Conservation (phyloP, 768 basidiomycete genomes). For the Collybia sordida region DNA sequence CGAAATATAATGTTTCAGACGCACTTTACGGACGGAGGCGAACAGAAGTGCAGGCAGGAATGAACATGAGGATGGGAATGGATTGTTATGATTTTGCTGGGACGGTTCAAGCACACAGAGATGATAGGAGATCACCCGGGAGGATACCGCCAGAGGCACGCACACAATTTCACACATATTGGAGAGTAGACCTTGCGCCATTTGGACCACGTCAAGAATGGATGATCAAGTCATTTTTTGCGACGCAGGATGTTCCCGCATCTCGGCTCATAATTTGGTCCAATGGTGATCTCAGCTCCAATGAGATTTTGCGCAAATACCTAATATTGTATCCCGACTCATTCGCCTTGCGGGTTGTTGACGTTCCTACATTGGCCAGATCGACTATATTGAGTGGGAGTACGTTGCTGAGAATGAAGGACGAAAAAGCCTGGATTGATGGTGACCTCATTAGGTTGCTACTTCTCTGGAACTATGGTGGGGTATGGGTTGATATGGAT, state of each 20-base stretch:
- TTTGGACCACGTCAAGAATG: conserved; percentile 84
- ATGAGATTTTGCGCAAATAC: conserved; percentile 62
- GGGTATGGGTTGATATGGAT: conserved; percentile 99
- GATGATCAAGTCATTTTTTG: conserved; percentile 92
- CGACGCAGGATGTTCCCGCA: conserved; percentile 73
- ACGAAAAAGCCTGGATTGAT: conserved; percentile 90
- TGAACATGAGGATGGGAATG: conserved; percentile 74
- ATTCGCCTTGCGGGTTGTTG: conserved; percentile 69
- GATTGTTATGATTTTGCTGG: conserved; percentile 94
- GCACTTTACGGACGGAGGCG: conserved; percentile 62
- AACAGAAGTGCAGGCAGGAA: conserved; percentile 78
- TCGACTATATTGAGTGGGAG: conserved; percentile 80
- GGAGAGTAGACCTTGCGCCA: conserved; percentile 84
- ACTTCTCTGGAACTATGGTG: conserved; percentile 86
- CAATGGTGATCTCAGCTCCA: conserved; percentile 68
- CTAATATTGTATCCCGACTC: conserved; percentile 62
- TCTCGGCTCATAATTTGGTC: conserved; percentile 87
- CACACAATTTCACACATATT: conserved; percentile 87
- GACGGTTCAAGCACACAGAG: conserved; percentile 52
- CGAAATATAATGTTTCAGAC: conserved; percentile 66
- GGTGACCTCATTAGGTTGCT: conserved; percentile 90
- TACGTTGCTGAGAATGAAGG: conserved; percentile 54
- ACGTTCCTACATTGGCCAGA: conserved; percentile 63
- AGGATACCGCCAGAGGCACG: conserved; percentile 40
- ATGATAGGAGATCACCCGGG: conserved; percentile 12